Conservation (phyloP, 495 filamentous ascomycete species). For the Penicillium maclennaniae region DNA sequence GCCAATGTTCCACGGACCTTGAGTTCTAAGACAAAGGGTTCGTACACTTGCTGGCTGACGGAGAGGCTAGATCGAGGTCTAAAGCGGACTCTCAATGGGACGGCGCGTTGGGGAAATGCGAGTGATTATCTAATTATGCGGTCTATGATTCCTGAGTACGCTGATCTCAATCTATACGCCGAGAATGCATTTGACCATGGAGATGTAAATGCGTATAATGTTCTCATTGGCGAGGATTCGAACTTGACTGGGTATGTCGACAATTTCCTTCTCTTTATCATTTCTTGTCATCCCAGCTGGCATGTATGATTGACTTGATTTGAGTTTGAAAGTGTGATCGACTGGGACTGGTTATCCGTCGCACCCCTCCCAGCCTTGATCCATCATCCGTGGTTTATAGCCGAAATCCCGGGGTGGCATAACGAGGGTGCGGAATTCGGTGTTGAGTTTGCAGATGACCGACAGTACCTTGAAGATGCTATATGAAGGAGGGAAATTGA, state of each 20-base stretch:
- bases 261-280: too few species aligned
- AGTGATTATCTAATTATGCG: slow-evolving; percentile 21
- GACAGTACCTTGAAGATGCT: slow-evolving; percentile 1
- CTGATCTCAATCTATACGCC: slow-evolving; percentile 11
- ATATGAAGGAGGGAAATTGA: slow-evolving; percentile 1
- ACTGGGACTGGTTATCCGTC: slow-evolving; percentile 12
- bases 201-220: slow-evolving; percentile 17
- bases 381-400: slow-evolving; percentile 13
- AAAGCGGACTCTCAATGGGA: slow-evolving; percentile 13
- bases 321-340: slow-evolving; percentile 21
- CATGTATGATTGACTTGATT: neutral
- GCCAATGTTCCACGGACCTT: neutral
- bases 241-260: slow-evolving; percentile 16
- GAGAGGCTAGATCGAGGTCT: slow-evolving; percentile 18
- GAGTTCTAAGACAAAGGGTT: neutral
- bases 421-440: slow-evolving; percentile 6
- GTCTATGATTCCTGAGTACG: slow-evolving; percentile 17
- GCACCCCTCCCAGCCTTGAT: slow-evolving; percentile 10
- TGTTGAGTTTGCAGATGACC: slow-evolving; percentile 3
- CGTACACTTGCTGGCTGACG: slow-evolving; percentile 16
- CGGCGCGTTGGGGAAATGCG: slow-evolving; percentile 14
- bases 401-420: slow-evolving; percentile 12
- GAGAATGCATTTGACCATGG: slow-evolving; percentile 11
- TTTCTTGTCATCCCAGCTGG: neutral
- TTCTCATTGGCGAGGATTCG: slow-evolving; percentile 21